Conservation (phyloP, 2,329 filamentous ascomycete genomes). For the Clarireedia monteithiana region DNA sequence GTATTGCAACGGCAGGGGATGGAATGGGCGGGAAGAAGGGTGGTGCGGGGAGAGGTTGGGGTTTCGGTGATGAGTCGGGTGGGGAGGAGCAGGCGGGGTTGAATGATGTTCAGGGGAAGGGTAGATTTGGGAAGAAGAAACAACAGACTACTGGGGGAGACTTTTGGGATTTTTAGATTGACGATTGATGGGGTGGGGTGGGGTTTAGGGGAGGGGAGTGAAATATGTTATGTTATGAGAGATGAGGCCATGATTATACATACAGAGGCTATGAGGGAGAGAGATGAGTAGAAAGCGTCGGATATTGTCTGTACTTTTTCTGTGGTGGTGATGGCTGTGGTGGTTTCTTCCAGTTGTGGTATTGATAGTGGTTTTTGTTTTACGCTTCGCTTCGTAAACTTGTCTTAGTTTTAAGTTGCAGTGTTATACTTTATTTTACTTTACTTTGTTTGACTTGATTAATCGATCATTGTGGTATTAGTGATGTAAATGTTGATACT, state of each 20-base stretch:
- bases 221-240: not conserved
- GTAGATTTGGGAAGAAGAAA: not conserved
- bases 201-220: not conserved
- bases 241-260: slow-evolving; percentile 5
- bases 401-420: too few species aligned
- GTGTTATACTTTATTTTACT: too few species aligned
- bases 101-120: slow-evolving; percentile 5
- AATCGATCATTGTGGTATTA: too few species aligned
- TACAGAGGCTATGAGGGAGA: not conserved
- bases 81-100: slow-evolving; percentile 31
- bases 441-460: too few species aligned
- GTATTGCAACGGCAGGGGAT: slow-evolving; percentile 29
- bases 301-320: too few species aligned
- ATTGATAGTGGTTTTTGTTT: too few species aligned
- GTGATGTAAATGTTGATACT: too few species aligned
- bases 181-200: not conserved
- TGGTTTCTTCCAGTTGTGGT: too few species aligned
- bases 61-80: slow-evolving; percentile 44
- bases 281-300: not conserved
- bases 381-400: too few species aligned
- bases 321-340: too few species aligned
- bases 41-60: slow-evolving; percentile 38
- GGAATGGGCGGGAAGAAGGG: slow-evolving; percentile 46
- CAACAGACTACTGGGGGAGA: slow-evolving; percentile 28
- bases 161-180: slow-evolving; percentile 31